These are phyloP conservation scores for Fermentozyma sake DNA, from an alignment of 1,139 yeast genomes.

Conservation along the genomic window DNA sequence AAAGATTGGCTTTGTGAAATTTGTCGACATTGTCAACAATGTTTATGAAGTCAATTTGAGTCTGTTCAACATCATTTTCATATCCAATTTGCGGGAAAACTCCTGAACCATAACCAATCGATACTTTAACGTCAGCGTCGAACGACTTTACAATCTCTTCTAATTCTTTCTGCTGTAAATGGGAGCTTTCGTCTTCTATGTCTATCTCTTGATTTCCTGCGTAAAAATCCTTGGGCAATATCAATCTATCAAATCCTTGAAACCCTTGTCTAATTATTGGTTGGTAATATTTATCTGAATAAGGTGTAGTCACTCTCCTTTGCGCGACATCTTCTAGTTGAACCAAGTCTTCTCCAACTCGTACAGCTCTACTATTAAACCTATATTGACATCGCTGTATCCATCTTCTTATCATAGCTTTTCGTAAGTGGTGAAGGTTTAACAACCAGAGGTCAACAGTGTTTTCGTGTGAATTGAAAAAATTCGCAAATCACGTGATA, in stretches of 20 bases:
- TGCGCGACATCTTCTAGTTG: no score
- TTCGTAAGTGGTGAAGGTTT: no score
- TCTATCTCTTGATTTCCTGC: slow-evolving; percentile 51
- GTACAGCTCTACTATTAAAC: slow-evolving; percentile 4
- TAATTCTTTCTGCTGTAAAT: slow-evolving; percentile 31
- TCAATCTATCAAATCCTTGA: slow-evolving; percentile 21
- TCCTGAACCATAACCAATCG: slow-evolving; percentile 95
- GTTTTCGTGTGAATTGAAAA: no score
- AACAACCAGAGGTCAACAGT: no score
- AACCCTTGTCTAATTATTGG: slow-evolving; percentile 27
- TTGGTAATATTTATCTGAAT: slow-evolving; percentile 25
- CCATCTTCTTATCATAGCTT: slow-evolving; percentile 9
- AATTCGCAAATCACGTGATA: no score
- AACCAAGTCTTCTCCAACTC: no score
- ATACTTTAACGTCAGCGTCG: slow-evolving; percentile 64
- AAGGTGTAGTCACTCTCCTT: slow-evolving; percentile 21
- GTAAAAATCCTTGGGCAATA: slow-evolving; percentile 20
- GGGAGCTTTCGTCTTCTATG: slow-evolving; percentile 25
- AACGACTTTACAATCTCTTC: slow-evolving; percentile 52
- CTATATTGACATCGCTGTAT: slow-evolving; percentile 5
- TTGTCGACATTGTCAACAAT: slow-evolving; percentile 69
- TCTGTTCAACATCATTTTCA: slow-evolving; percentile 20
- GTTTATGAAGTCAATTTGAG: slow-evolving; percentile 86
- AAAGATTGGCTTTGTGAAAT: slow-evolving; percentile 73
- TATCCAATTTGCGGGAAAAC: slow-evolving; percentile 77